Evolutionary conservation across 2,329 filamentous ascomycete genomes (phyloP).

Genomic region (Alternaria gaisen): DNA sequence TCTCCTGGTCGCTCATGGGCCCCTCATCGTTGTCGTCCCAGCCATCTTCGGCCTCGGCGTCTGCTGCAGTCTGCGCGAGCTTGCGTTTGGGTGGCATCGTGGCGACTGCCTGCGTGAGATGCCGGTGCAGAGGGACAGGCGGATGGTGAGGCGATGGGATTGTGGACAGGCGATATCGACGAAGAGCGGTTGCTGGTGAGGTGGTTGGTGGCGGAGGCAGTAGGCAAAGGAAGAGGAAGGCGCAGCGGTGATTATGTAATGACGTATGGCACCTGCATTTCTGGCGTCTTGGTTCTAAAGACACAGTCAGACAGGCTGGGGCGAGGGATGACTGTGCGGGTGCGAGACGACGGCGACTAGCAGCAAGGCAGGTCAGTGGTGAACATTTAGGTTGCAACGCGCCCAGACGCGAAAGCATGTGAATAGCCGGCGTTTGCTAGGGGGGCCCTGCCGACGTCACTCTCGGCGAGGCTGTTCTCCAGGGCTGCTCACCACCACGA

Average conservation of each 20-base stretch:
- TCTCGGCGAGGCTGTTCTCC: conserved; percentile 13
- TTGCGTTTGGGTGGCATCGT: conserved; percentile 59
- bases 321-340: neutral
- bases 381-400: conserved; percentile 1
- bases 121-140: conserved; percentile 1
- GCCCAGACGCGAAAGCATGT: conserved; percentile 32
- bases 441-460: conserved; percentile 31
- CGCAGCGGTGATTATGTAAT: conserved; percentile 23
- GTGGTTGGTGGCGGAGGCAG: conserved; percentile 5
- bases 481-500: neutral
- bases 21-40: conserved; percentile 62
- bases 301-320: neutral
- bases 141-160: conserved; percentile 7
- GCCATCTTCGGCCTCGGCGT: conserved; percentile 60
- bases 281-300: neutral
- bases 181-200: neutral
- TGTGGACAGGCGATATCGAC: neutral
- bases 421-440: conserved; percentile 20
- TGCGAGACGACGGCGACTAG: neutral
- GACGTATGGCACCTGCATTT: conserved; percentile 8
- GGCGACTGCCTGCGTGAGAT: conserved; percentile 7
- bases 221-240: neutral
- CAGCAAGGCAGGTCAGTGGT: neutral
- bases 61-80: conserved; percentile 44
- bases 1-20: conserved; percentile 58